Base-by-base conservation (phyloP, 2,329 filamentous ascomycete species). In the Scolecobasidium constrictum region DNA sequence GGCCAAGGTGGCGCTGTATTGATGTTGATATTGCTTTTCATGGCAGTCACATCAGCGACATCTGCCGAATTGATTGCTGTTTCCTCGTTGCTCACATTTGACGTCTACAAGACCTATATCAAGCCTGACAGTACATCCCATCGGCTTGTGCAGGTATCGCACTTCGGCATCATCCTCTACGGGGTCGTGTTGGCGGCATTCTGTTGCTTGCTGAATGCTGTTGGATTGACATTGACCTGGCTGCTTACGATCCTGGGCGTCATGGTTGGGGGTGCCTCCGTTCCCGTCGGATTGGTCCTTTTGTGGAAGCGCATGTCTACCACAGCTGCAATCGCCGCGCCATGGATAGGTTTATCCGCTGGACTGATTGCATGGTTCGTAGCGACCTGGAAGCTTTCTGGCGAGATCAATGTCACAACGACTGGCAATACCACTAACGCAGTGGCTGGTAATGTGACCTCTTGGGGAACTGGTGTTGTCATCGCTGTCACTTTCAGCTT, bases 31-130 rank as follows among this genome's bases (percentile, higher is more conserved):
- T 59, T 63, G 11, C 57, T 54, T 2, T 65, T 65, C 51, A 64
- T 65, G 62, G 61, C 61, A 2, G 55, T 61, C 1, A 65, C 63
- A 2, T 72, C 67, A 1, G 72, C 68, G 0, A 62, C 71, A 2
- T 71, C 67, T 0, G 69, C 71, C 1, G 68, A 73, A 37, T 63
- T 73, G 1, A 72, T 74, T 36, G 68, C 71, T 1, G 69, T 72
- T 2, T 70, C 66, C 3, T 72, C 69, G 0, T 73, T 74, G 37
- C 64, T 74, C 38, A 69, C 64, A 36, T 75, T 73, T 39, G 71
- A 74, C 35, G 67, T 74, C 1, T 74, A 73, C 50, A 60, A 68
- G 0, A 64, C 64, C n/a, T 73, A 73, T 47, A 58, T 71, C 47
- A 71, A 71, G 39, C 58, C 55, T 4, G 45, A 46, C 0, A 70